phyloP scores from a whole-genome alignment of 805 yeast genomes.

The Ogataea chonburiensis region DNA sequence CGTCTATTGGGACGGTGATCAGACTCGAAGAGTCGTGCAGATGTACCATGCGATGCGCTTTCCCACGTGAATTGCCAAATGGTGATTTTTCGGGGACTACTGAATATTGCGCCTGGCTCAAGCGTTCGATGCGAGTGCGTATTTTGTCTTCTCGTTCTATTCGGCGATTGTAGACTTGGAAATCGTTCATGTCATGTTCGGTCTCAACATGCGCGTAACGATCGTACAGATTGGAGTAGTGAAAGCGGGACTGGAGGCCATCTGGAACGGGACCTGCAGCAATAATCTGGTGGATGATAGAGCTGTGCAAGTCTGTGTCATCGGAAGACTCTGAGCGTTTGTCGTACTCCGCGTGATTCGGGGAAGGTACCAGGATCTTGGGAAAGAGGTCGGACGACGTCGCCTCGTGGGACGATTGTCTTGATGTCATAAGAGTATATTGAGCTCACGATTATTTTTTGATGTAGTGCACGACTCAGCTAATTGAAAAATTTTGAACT shows the following conservation, averaged over 20 bases:
- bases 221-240: slow-evolving; percentile 28
- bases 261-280: neutral
- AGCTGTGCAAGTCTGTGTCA: slow-evolving; percentile 4
- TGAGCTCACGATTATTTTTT: neutral
- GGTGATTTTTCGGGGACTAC: neutral
- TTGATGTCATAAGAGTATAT: slow-evolving; percentile 1
- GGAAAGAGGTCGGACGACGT: slow-evolving; percentile 6
- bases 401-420: slow-evolving; percentile 6
- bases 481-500: slow-evolving; percentile 1
- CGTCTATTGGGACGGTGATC: slow-evolving; percentile 31
- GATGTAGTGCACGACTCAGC: slow-evolving; percentile 7
- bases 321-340: slow-evolving; percentile 4
- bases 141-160: slow-evolving; percentile 29
- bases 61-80: neutral
- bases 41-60: neutral
- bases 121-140: slow-evolving; percentile 17
- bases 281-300: slow-evolving; percentile 3
- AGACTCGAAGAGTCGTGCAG: slow-evolving; percentile 4
- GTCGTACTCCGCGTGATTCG: too few relatives aligned
- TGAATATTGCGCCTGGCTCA: slow-evolving; percentile 6
- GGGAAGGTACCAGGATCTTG: neutral
- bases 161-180: slow-evolving; percentile 28
- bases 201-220: slow-evolving; percentile 12
- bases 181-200: slow-evolving; percentile 25
- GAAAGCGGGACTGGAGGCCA: slow-evolving; percentile 13